Evolutionary conservation across 306 rosid genomes (phyloP), one percentile per base, ranked within the genome.

Genomic region (Begonia peltatifolia): DNA sequence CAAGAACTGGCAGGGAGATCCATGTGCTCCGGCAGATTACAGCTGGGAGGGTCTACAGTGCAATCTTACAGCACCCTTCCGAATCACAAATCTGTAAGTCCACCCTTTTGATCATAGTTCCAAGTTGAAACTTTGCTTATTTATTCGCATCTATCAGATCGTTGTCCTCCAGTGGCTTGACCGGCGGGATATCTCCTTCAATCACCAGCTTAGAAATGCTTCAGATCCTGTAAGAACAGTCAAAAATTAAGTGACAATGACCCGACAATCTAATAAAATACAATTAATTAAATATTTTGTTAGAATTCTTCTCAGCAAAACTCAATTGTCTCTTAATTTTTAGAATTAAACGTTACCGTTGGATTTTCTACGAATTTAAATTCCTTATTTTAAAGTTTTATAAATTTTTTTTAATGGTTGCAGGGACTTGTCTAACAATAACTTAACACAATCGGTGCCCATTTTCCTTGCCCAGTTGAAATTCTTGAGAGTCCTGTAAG

Each of bases 91-190:
- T 20, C 47, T 57, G 61, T 57, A 46, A 44, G 61, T 6, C 8
- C 10, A 0, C 0, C 38, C 38, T 4, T 30, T 0, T 0, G 6
- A 30, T 30, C 38, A 30, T 30, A 30, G 38, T 4, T 30, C 38
- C 1, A 7, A 6, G 38, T 30, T 30, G 38, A 30, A 30, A 30
- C 38, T 30, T 30, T 30, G 38, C 9, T 30, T 30, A 30, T 30
- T 7, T 7, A 30, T 30, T 30, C 8, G 38, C 38, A 7, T 4
- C 0, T 20, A 54, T 47, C 60, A 68, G 76, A 69, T 17, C 63
- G 41, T 62, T 82, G 52, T 50, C 73, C 42, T 73, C 86, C 11
- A 66, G 74, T 47, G 78, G 71, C 64, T 58, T 76, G 63, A 12
- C 13, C 1, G 77, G 80, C 13, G 42, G 41, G 20, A 76, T 73